Percentiles rank a stretch among this genome's conserved stretches.
Conservation (phyloP, 2,329 filamentous ascomycete species). For the Pseudogymnoascus pannorum region DNA sequence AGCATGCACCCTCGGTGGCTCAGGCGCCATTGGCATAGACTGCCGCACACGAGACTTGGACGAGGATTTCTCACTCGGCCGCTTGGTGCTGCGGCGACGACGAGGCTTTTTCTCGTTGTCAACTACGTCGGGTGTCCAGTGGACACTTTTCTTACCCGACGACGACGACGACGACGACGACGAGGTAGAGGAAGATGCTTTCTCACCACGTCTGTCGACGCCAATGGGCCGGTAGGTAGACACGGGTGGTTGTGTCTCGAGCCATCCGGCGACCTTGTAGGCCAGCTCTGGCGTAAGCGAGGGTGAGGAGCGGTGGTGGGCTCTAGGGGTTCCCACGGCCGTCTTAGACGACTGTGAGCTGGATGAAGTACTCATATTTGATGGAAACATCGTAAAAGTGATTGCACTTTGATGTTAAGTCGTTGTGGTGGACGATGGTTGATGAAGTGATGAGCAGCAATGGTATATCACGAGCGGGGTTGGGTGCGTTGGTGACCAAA, state of each 20-base stretch:
- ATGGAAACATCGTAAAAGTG: slow-evolving; percentile 20
- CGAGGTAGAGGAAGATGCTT: neutral
- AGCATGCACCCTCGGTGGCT: slow-evolving; percentile 11
- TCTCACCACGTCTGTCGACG: neutral
- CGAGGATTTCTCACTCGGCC: neutral
- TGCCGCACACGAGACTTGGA: neutral
- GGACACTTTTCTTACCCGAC: slow-evolving; percentile 16
- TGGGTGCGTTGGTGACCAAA: slow-evolving; percentile 21
- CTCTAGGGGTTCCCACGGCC: neutral
- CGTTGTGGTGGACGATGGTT: slow-evolving; percentile 3
- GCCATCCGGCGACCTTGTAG: slow-evolving; percentile 9
- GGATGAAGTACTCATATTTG: slow-evolving; percentile 12
- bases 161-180: slow-evolving; percentile 10
- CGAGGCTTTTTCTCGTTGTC: slow-evolving; percentile 14
- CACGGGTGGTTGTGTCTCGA: slow-evolving; percentile 6
- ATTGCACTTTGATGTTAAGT: slow-evolving; percentile 13
- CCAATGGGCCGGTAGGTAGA: neutral
- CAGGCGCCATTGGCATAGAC: slow-evolving; percentile 12
- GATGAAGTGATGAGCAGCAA: neutral
- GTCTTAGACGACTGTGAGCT: slow-evolving; percentile 12
- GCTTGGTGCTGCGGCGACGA: neutral
- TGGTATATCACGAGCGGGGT: slow-evolving; percentile 1
- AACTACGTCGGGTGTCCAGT: slow-evolving; percentile 16
- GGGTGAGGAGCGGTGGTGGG: neutral
- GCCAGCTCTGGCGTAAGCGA: neutral